phyloP scores from a whole-genome alignment of 2,329 filamentous ascomycete genomes.

The Zymoseptoria crescenta region DNA sequence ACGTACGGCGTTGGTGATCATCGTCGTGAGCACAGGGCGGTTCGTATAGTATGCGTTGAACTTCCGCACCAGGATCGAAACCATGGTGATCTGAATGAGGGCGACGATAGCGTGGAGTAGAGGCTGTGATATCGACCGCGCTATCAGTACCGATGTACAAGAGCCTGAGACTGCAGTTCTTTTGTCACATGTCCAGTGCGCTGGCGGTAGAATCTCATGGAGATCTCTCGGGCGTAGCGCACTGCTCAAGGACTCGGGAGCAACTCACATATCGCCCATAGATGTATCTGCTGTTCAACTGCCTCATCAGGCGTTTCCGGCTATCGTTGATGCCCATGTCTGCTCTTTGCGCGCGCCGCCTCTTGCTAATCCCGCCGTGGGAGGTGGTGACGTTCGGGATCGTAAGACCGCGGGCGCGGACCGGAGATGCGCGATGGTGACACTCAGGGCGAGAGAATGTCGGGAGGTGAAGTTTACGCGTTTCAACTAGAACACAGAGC shows the following conservation, averaged over 20 bases:
- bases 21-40: constrained; percentile 94
- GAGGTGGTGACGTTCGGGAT: constrained; percentile 1
- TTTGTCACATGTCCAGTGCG: neutral
- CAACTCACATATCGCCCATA: constrained; percentile 63
- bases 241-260: neutral
- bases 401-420: neutral
- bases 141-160: neutral
- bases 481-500: too few species aligned
- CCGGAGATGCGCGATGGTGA: neutral
- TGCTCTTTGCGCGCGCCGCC: constrained; percentile 10
- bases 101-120: constrained; percentile 78
- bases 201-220: neutral
- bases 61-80: constrained; percentile 71
- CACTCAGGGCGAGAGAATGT: neutral
- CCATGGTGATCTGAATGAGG: constrained; percentile 78
- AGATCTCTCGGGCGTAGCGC: neutral
- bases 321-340: constrained; percentile 39
- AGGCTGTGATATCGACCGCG: constrained; percentile 51
- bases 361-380: neutral
- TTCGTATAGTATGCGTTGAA: constrained; percentile 94
- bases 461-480: neutral
- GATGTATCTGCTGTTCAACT: constrained; percentile 64
- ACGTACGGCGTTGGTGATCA: constrained; percentile 90
- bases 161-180: neutral
- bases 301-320: constrained; percentile 48